A percentile compares a stretch with the other conserved stretches of the same genome.
These are phyloP conservation scores for Pulveroboletus sp. DNA, from an alignment of 768 basidiomycete genomes.

Conservation along the genomic window DNA sequence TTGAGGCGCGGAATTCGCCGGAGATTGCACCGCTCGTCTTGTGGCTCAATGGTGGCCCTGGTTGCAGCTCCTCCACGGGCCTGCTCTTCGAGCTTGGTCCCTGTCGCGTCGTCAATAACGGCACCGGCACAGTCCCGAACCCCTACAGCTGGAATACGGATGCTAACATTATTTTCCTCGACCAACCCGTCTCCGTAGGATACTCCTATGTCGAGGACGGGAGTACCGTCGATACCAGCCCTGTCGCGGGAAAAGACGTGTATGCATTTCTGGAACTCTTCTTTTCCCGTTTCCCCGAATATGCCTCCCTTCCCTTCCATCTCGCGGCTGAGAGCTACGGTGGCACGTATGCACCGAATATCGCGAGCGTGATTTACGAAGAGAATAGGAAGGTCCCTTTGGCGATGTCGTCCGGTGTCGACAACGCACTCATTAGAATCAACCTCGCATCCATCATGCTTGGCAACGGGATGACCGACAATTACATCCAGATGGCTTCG, in stretches of 20 bases:
- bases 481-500: conserved; percentile 72
- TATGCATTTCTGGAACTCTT: conserved; percentile 81
- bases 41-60: conserved; percentile 85
- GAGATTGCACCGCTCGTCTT: conserved; percentile 76
- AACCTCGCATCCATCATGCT: conserved; percentile 82
- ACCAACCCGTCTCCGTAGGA: conserved; percentile 84
- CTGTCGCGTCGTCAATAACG: conserved; percentile 66
- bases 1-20: conserved; percentile 76
- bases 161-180: conserved; percentile 56
- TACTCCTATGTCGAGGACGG: conserved; percentile 81
- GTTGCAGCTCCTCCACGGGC: conserved; percentile 73
- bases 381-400: conserved; percentile 60
- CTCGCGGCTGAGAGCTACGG: conserved; percentile 77
- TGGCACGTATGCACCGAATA: conserved; percentile 80
- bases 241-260: conserved; percentile 86
- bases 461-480: conserved; percentile 85
- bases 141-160: conserved; percentile 80
- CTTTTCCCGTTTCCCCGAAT: conserved; percentile 70
- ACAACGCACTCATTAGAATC: conserved; percentile 50
- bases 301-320: conserved; percentile 66
- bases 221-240: conserved; percentile 70
- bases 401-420: conserved; percentile 38
- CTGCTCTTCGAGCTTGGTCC: conserved; percentile 92
- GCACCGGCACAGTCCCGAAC: conserved; percentile 68
- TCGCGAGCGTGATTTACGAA: conserved; percentile 76